Conservation (phyloP, 2,329 filamentous ascomycete species). For the Davidsoniella eucalypti region DNA sequence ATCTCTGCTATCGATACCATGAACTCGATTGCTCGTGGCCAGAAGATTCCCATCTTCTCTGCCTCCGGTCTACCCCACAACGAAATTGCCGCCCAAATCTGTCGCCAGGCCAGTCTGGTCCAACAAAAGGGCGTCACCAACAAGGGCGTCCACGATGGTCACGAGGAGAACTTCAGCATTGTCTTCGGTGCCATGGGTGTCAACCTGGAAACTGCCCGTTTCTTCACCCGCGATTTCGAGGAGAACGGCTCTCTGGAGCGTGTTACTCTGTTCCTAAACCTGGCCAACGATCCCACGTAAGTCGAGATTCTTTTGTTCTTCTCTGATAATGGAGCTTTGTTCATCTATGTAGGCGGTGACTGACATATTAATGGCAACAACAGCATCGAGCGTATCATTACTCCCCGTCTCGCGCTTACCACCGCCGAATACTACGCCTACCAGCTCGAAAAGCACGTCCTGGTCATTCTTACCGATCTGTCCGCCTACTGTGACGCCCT, state of each 20-base stretch:
- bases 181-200: slow-evolving; percentile 99
- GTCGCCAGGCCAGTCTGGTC: slow-evolving; percentile 87
- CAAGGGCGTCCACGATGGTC: slow-evolving; percentile 89
- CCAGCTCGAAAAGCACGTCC: slow-evolving; percentile 97
- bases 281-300: slow-evolving; percentile 96
- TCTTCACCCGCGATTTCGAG: slow-evolving; percentile 97
- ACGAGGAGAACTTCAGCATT: slow-evolving; percentile 99
- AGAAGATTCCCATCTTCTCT: slow-evolving; percentile 99
- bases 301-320: slow-evolving; percentile 20
- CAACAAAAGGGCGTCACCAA: slow-evolving; percentile 61
- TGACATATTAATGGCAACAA: not conserved
- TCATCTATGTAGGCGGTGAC: too few species aligned
- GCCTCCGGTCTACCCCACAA: slow-evolving; percentile 96
- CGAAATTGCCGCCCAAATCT: slow-evolving; percentile 98
- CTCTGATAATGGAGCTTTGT: too few species aligned
- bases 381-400: slow-evolving; percentile 98
- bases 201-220: slow-evolving; percentile 95
- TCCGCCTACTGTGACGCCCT: slow-evolving; percentile 97
- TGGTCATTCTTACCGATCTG: slow-evolving; percentile 96
- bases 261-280: slow-evolving; percentile 92
- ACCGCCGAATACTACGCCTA: slow-evolving; percentile 99
- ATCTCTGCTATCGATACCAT: slow-evolving; percentile 98
- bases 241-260: slow-evolving; percentile 98
- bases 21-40: slow-evolving; percentile 93
- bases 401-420: slow-evolving; percentile 89